phyloP scores from a whole-genome alignment of 1,284 basidiomycete genomes.

The Ustilago xerochloae region DNA sequence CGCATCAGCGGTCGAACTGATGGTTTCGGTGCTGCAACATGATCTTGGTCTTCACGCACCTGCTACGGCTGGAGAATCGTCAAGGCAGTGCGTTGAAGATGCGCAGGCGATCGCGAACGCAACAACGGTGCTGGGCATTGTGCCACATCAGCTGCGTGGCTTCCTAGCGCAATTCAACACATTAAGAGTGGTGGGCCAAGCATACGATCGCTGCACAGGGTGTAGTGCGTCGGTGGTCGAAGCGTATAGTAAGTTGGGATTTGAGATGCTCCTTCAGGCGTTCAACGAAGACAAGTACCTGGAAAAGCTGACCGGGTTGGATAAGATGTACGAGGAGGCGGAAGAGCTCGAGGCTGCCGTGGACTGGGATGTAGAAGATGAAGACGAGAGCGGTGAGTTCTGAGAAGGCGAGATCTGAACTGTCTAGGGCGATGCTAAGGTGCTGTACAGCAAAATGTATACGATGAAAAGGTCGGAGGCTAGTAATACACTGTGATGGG shows the following conservation, averaged over 20 bases:
- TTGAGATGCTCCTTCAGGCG: slow-evolving; percentile 81
- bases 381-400: slow-evolving; percentile 34
- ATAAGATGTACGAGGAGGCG: slow-evolving; percentile 71
- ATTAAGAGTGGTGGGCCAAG: slow-evolving; percentile 83
- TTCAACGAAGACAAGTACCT: slow-evolving; percentile 84
- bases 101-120: slow-evolving; percentile 33
- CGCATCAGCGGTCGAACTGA: slow-evolving; percentile 88
- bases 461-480: background rate
- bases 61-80: slow-evolving; percentile 33
- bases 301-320: slow-evolving; percentile 84
- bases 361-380: slow-evolving; percentile 55
- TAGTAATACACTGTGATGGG: slow-evolving; percentile 34
- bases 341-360: slow-evolving; percentile 52
- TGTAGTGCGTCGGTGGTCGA: slow-evolving; percentile 71
- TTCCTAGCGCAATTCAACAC: slow-evolving; percentile 87
- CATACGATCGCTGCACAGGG: slow-evolving; percentile 88
- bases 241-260: slow-evolving; percentile 74
- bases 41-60: slow-evolving; percentile 36
- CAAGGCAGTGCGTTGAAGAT: slow-evolving; percentile 19
- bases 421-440: too few relatives aligned
- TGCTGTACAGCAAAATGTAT: slow-evolving; percentile 7
- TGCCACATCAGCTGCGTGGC: slow-evolving; percentile 94
- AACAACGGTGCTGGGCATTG: slow-evolving; percentile 74
- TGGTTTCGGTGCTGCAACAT: slow-evolving; percentile 90
- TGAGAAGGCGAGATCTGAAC: slow-evolving; percentile 5